Evolutionary conservation across 331 rosid species (phyloP).

Genomic region (Pyracantha coccinea): DNA sequence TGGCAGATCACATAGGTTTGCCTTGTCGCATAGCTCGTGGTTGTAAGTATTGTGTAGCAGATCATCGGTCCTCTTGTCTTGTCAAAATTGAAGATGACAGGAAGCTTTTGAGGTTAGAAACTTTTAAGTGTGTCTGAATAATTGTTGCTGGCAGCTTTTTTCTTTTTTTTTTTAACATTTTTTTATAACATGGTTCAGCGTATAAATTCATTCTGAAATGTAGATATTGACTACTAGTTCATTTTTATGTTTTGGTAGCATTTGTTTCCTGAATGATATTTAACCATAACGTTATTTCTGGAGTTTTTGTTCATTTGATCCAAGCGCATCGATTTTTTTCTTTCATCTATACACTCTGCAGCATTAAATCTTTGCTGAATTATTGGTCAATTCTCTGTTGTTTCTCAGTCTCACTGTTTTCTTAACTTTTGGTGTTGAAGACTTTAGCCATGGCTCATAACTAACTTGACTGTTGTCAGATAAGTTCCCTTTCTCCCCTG

Average conservation of each 20-base stretch:
- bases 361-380: not conserved
- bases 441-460: not conserved
- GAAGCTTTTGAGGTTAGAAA: constrained; percentile 54
- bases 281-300: not conserved
- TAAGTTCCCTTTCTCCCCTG: not conserved
- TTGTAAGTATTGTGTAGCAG: constrained; percentile 88
- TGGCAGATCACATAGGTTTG: constrained; percentile 93
- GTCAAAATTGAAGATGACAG: constrained; percentile 68
- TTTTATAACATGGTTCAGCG: not conserved
- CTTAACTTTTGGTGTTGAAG: not conserved
- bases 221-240: not conserved
- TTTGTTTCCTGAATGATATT: not conserved
- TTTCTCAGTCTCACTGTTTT: not conserved
- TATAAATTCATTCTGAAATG: not conserved
- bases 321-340: not conserved
- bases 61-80: constrained; percentile 93
- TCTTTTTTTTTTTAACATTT: not conserved
- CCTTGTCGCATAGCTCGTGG: constrained; percentile 99
- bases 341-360: not conserved
- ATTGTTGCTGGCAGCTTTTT: not conserved
- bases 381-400: not conserved
- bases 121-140: constrained; percentile 4
- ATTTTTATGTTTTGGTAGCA: not conserved
- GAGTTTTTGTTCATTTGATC: not conserved
- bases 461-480: not conserved